A percentile compares a stretch with the other conserved stretches of the same genome.
Conservation (phyloP, 257 asterid species). For the Perilla frutescens region DNA sequence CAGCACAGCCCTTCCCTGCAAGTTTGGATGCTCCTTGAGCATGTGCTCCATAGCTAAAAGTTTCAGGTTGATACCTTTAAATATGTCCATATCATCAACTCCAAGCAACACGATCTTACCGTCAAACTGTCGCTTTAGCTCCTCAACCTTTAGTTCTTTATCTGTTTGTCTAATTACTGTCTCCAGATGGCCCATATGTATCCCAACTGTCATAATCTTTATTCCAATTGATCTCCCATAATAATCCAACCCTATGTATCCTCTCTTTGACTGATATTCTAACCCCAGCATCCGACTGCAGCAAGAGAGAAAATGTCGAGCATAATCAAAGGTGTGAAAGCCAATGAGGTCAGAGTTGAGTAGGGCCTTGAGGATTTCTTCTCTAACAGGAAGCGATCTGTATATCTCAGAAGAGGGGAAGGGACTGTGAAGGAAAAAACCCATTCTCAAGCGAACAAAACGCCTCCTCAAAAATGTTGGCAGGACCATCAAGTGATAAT, state of each 20-base stretch:
- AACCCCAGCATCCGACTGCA: conserved; percentile 88
- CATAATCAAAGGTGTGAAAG: conserved; percentile 82
- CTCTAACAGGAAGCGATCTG: conserved; percentile 83
- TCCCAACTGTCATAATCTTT: conserved; percentile 83
- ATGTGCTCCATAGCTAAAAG: conserved; percentile 75
- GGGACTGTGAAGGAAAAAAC: conserved; percentile 78
- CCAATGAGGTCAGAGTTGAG: conserved; percentile 81
- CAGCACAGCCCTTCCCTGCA: conserved; percentile 77
- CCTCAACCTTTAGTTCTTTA: conserved; percentile 57
- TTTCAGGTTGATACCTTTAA: conserved; percentile 78
- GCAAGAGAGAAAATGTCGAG: conserved; percentile 80
- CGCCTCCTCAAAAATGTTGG: conserved; percentile 88
- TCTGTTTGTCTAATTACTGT: conserved; percentile 59
- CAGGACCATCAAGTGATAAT: conserved; percentile 86
- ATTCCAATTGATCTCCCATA: conserved; percentile 81
- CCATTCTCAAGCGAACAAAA: conserved; percentile 69
- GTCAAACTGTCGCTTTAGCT: conserved; percentile 63
- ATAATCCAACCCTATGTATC: conserved; percentile 77
- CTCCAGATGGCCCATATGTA: conserved; percentile 79
- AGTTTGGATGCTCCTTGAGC: conserved; percentile 71
- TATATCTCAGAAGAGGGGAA: conserved; percentile 85
- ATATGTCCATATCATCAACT: conserved; percentile 82
- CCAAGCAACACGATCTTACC: conserved; percentile 75
- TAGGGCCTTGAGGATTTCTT: conserved; percentile 78
- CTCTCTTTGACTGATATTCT: conserved; percentile 81